Base-by-base conservation (phyloP, 305 asterid genomes). In the Andrographis paniculata region DNA sequence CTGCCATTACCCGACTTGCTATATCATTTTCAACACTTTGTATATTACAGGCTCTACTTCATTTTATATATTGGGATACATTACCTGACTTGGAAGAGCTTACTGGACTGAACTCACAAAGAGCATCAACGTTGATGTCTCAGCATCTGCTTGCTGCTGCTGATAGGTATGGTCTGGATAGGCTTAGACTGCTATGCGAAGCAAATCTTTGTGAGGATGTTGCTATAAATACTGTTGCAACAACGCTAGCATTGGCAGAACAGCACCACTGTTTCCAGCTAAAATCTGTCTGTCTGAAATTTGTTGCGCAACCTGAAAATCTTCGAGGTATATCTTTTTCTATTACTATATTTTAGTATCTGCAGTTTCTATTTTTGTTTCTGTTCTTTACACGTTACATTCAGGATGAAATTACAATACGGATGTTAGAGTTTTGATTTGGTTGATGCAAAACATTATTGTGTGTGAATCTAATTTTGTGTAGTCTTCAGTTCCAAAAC, bases 141-240 rank as follows among this genome's bases (percentile, higher is more conserved):
- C 98, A 89, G 60, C 98, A 89, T 71, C 67, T 89, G 44, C 95
- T 89, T 74, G 98, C 94, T 23, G 96, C 96, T 38, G 92, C 98
- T 54, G 98, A 89, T 69, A 70, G 81, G 2, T 89, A 89, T 67
- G 96, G 96, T 56, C 59, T 89, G 61, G 94, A 89, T 45, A 82
- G 96, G 68, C 88, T 89, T 56, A 67, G 88, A 66, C 67, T 86
- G 71, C 79, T 86, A 20, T 86, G 96, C 37, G 96, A 89, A 64
- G 79, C 87, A 39, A 78, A 55, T 18, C 80, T 89, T n/a, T 82
- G 96, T 42, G 81, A 76, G 61, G 86, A 78, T 31, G 87, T 89
- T 57, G 95, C 98, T 30, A 86, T 89, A 45, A 89, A 89, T 56
- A 89, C 96, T 45, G 96, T 86, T 58, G 98, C 98, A 20, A 89